Conservation (phyloP, 352 stramenopile genomes). For the Phytophthora melonis region DNA sequence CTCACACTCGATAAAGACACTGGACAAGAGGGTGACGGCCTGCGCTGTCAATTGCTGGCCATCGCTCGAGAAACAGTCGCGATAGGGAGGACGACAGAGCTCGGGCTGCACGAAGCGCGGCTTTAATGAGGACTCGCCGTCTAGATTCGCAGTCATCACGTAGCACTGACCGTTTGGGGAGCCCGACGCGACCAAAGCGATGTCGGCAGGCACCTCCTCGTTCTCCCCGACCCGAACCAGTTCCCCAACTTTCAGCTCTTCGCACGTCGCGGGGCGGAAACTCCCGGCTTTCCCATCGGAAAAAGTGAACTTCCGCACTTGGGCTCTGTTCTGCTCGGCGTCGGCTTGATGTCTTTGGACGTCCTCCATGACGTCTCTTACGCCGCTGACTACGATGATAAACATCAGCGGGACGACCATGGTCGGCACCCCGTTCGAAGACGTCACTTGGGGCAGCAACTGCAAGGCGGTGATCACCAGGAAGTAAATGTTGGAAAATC, state of each 20-base stretch:
- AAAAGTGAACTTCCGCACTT: conserved; percentile 38
- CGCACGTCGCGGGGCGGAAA: conserved; percentile 43
- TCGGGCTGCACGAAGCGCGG: conserved; percentile 64
- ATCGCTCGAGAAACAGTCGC: conserved; percentile 34
- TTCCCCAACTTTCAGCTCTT: conserved; percentile 79
- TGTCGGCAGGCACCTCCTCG: conserved; percentile 76
- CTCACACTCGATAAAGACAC: conserved; percentile 51
- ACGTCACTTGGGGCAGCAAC: conserved; percentile 84
- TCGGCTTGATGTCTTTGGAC: conserved; percentile 79
- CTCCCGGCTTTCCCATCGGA: conserved; percentile 15
- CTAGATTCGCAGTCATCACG: conserved; percentile 89
- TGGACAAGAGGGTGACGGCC: conserved; percentile 18
- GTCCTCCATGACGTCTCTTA: conserved; percentile 88
- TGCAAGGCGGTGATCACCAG: conserved; percentile 89
- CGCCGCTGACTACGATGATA: conserved; percentile 85
- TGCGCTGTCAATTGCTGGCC: conserved; percentile 31
- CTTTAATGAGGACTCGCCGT: conserved; percentile 92
- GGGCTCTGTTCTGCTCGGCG: conserved; percentile 61
- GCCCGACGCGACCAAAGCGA: conserved; percentile 71
- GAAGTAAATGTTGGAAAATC: conserved; percentile 94
- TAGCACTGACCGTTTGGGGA: conserved; percentile 72
- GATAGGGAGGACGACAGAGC: conserved; percentile 35
- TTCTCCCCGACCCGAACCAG: conserved; percentile 82
- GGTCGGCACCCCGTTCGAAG: conserved; percentile 81
- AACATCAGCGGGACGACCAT: conserved; percentile 88